Conservation (phyloP, 1,284 basidiomycete species). For the Sporisorium iseilematis-ciliati region DNA sequence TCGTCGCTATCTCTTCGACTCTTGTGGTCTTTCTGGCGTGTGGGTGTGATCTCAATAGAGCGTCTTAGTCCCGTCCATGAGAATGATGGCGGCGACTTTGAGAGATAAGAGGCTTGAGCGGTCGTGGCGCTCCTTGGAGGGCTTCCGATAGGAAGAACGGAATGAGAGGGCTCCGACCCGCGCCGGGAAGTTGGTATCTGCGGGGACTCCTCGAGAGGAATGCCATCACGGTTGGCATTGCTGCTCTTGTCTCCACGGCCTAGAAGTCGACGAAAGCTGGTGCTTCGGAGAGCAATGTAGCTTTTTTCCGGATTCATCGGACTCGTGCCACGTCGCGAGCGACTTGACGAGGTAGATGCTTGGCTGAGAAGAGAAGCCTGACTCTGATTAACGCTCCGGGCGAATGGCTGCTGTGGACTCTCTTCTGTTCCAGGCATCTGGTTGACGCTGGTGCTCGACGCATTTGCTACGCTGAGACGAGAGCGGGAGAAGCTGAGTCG, state of each 20-base stretch:
- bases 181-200: constrained; percentile 14
- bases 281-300: constrained; percentile 32
- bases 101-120: background rate
- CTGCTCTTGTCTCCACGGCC: constrained; percentile 18
- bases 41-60: constrained; percentile 33
- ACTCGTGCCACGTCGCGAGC: constrained; percentile 20
- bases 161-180: constrained; percentile 7
- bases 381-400: constrained; percentile 19
- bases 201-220: background rate
- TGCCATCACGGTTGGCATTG: background rate
- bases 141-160: constrained; percentile 10
- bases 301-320: constrained; percentile 28
- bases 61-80: constrained; percentile 20
- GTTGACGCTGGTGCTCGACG: constrained; percentile 29
- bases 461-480: constrained; percentile 29
- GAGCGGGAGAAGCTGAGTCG: constrained; percentile 48
- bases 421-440: constrained; percentile 1
- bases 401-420: constrained; percentile 7
- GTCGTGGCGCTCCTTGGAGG: background rate
- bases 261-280: constrained; percentile 34
- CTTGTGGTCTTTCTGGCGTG: constrained; percentile 5
- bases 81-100: constrained; percentile 24
- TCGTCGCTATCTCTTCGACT: constrained; percentile 9
- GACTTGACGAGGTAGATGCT: constrained; percentile 23
- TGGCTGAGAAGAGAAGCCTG: constrained; percentile 40